Evolutionary conservation across 2,329 filamentous ascomycete genomes (phyloP), one percentile per base, ranked within the genome.

Genomic region (Metarhizium sp.): DNA sequence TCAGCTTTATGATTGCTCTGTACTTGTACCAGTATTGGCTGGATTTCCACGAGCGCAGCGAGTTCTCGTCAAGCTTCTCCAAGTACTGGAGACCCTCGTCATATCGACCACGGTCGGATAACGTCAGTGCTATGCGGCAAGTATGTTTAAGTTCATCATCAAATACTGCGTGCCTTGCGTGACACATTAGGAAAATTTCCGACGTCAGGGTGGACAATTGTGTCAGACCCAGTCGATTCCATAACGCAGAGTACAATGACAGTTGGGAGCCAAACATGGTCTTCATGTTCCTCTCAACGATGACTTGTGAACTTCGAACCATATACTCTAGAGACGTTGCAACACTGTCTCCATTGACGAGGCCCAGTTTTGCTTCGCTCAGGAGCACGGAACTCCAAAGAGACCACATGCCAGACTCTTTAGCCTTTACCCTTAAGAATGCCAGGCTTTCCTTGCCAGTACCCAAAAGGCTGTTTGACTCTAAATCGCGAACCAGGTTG

Each of bases 371-470:
- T 2, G 91, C 90, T 69, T 97, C 92, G 62, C 87, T 91, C 53
- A 96, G 76, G 14, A 96, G 74, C 1, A 90, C 88, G 2, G 90
- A 91, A 65, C 88, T 90, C 73, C 92, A 84, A 2, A 96, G 74
- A 53, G 85, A 84, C 82, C 89, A 94, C 82, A 94, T 92, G 55
- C 89, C 88, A 1, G 84, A 82, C 65, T 96, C 92, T 64, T 86
- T 91, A 2, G 92, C 88, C 68, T 94, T 94, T 16, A 85, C 81
- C 60, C 92, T 90, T 43, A 97, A 78, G 63, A 94, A 96, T 0
- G 84, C 79, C 6, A 96, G 78, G 1, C 85, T 90, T 66, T 96
- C 91, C 61, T 87, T 87, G 53, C 91, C 88, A 38, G 84, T 86
- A 0, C 86, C 89, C 8, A 91, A 75, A 77, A 90, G 85, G 56